Base-by-base conservation (phyloP, 345 rosid species). In the Corymbia maculata region DNA sequence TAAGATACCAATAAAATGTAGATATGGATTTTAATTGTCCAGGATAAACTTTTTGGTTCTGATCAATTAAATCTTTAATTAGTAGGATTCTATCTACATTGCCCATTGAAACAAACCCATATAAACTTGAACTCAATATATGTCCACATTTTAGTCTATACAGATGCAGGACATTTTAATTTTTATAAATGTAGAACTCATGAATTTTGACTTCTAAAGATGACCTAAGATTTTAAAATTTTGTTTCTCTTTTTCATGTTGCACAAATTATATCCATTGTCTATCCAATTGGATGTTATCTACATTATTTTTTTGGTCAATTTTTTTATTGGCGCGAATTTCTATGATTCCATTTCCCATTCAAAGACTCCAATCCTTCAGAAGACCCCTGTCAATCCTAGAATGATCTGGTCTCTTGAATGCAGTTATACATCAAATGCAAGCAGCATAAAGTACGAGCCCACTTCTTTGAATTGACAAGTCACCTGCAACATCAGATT, bases 401-500 rank as follows among this genome's bases (percentile, higher is more conserved):
- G 79, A 68, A 68, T 68, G 79, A 68, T 32, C 12, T 68, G 2
- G 1, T 68, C 45, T 68, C 79, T 32, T 68, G 45, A 68, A 68
- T 68, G 79, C 45, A 68, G 32, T 68, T 8, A 68, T 32, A 68
- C 79, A 68, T 32, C 24, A 68, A 68, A 68, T 68, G 45, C 79
- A 68, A 68, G 45, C 79, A 68, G 79, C 45, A 68, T 8, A 68
- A 32, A 68, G 45, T 32, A 68, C 1, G 1, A 68, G 45, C 32
- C 45, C 79, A 68, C 79, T 68, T 68, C 79, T 75, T 75, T 36
- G 14, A 36, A 75, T 75, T 75, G 47, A 75, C n/a, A 88, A 75
- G 87, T 89, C n/a, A 96, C 98, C 98, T 97, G 99, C 92, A 96
- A 88, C 99, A 96, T 97, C 90, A 97, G 97, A 91, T 95, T 97